Evolutionary conservation across 192 early-diverging fungal species (phyloP).

Genomic region (Entomortierella beljakovae): DNA sequence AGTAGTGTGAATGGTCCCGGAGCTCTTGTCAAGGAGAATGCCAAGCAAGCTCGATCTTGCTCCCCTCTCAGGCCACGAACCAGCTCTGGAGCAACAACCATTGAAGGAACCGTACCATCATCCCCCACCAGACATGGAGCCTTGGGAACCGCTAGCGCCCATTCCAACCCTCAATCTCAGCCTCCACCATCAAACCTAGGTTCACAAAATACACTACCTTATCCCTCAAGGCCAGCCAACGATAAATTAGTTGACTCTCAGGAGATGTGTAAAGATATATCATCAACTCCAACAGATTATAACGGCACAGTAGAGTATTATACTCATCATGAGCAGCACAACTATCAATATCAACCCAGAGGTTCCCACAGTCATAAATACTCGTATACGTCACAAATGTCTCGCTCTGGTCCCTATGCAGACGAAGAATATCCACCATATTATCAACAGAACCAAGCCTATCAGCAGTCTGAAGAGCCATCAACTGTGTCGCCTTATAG

Average conservation of each 20-base stretch:
- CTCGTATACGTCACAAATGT: conserved; percentile 3
- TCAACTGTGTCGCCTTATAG: neutral
- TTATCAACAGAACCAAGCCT: conserved; percentile 1
- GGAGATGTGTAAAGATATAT: neutral
- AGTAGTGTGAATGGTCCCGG: conserved; percentile 23
- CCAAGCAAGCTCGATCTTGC: conserved; percentile 25
- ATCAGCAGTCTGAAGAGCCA: neutral
- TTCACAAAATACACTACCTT: neutral
- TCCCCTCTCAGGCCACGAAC: conserved; percentile 15
- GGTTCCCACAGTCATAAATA: neutral
- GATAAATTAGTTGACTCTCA: neutral
- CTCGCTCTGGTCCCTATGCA: neutral
- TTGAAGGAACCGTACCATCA: neutral
- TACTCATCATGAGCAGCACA: neutral
- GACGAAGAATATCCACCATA: conserved; percentile 6
- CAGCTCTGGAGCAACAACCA: neutral
- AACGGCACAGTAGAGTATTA: neutral
- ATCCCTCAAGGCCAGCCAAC: neutral
- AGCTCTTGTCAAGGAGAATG: conserved; percentile 11
- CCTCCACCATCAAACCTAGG: neutral
- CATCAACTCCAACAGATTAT: neutral
- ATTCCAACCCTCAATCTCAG: neutral
- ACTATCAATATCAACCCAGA: neutral
- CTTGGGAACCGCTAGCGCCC: neutral
- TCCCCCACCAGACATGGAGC: neutral